Conservation (phyloP, 2,329 filamentous ascomycete genomes). For the Bipolaris gigantea region DNA sequence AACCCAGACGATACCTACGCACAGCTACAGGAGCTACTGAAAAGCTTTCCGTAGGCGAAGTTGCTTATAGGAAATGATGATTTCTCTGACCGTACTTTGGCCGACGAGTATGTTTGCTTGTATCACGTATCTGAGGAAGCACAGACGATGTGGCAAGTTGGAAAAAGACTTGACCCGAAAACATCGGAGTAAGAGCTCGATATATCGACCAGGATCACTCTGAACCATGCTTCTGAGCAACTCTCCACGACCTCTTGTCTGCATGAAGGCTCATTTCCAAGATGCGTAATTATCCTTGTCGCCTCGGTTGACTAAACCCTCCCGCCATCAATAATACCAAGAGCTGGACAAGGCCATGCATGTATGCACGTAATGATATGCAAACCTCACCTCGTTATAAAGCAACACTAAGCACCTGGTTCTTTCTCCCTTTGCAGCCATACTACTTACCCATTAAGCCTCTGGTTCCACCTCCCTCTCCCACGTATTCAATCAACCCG, state of each 20-base stretch:
- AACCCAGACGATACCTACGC: constrained; percentile 80
- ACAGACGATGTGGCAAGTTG: neutral
- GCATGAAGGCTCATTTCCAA: no score
- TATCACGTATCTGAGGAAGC: neutral
- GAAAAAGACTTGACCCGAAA: neutral
- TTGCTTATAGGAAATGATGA: neutral
- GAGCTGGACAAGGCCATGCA: neutral
- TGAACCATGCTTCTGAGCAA: no score
- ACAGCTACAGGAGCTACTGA: constrained; percentile 78
- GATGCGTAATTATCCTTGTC: no score
- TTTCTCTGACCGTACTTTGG: neutral
- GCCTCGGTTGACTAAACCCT: no score
- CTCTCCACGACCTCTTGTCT: no score
- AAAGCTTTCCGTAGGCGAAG: constrained; percentile 23
- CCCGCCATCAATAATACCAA: no score
- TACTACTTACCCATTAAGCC: neutral
- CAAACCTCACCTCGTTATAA: no score
- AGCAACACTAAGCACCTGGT: no score
- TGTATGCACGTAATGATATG: neutral
- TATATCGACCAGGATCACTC: neutral
- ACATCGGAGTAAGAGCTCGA: neutral
- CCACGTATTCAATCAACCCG: neutral
- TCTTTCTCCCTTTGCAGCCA: no score
- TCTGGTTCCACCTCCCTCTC: neutral
- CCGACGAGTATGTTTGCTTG: neutral